A percentile compares a stretch with the other conserved stretches of the same genome.
Evolutionary conservation across 2,329 filamentous ascomycete species (phyloP).

Genomic region (Pseudogymnoascus sp.): DNA sequence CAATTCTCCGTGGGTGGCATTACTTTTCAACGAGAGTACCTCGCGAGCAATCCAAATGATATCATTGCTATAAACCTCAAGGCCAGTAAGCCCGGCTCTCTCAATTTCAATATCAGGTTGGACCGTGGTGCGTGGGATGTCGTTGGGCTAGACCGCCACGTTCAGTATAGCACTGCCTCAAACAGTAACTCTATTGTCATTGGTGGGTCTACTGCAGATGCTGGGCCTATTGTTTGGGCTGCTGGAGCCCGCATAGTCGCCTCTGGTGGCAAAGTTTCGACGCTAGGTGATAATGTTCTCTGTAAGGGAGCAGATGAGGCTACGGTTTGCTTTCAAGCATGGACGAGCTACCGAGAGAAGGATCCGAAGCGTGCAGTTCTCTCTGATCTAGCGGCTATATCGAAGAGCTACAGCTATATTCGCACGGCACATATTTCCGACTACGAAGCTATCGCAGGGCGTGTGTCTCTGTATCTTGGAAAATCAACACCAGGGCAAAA

Average conservation of each 20-base stretch:
- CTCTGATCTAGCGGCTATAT: conserved; percentile 13
- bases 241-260: conserved; percentile 16
- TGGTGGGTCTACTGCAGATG: conserved; percentile 15
- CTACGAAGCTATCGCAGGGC: conserved; percentile 6
- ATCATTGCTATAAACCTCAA: conserved; percentile 18
- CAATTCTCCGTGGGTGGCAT: conserved; percentile 15
- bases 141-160: conserved; percentile 12
- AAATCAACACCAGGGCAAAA: conserved; percentile 12
- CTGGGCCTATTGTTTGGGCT: conserved; percentile 13
- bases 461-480: conserved; percentile 12
- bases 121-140: conserved; percentile 10
- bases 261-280: conserved; percentile 17
- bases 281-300: conserved; percentile 17
- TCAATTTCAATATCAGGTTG: conserved; percentile 12
- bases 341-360: conserved; percentile 17
- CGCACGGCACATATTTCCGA: background rate
- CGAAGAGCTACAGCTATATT: background rate
- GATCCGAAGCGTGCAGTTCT: conserved; percentile 14
- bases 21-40: conserved; percentile 19
- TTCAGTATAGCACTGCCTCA: conserved; percentile 15
- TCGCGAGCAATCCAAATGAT: conserved; percentile 22
- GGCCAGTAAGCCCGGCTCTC: conserved; percentile 14
- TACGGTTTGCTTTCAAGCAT: conserved; percentile 18
- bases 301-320: conserved; percentile 18
- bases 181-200: conserved; percentile 12